A percentile compares a stretch with the other conserved stretches of the same genome.
These are phyloP conservation scores for Phytophthora colocasiae DNA, from an alignment of 352 stramenopile species.

Conservation along the genomic window DNA sequence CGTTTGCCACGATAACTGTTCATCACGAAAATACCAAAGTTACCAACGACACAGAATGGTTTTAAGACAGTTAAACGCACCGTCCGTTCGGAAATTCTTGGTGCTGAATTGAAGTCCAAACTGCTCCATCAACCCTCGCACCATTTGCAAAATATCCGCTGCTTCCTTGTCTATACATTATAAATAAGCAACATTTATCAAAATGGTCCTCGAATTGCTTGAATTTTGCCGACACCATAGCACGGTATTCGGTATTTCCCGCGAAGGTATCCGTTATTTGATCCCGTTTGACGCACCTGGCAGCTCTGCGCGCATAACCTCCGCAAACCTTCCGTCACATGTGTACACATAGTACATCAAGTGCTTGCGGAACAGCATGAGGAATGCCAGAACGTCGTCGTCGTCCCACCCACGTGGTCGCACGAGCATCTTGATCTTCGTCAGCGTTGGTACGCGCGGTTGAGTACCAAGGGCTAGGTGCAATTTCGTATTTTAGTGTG, in stretches of 20 bases:
- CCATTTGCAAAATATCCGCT: conserved; percentile 50
- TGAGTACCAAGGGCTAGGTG: background rate
- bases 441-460: conserved; percentile 3
- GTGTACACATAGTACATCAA: conserved; percentile 72
- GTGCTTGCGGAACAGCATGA: conserved; percentile 59
- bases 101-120: conserved; percentile 70
- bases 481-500: no score
- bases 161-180: conserved; percentile 40
- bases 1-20: conserved; percentile 41
- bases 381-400: conserved; percentile 53
- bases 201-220: conserved; percentile 9
- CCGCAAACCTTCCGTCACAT: conserved; percentile 50
- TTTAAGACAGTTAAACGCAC: conserved; percentile 27
- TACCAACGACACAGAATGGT: no score
- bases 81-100: conserved; percentile 72
- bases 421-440: conserved; percentile 30
- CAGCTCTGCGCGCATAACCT: conserved; percentile 47
- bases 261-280: conserved; percentile 9
- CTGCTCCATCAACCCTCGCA: conserved; percentile 62
- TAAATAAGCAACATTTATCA: background rate
- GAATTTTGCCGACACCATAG: background rate
- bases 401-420: conserved; percentile 60
- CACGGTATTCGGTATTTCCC: background rate
- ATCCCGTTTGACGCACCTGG: conserved; percentile 32
- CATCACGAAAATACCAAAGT: background rate